These are phyloP conservation scores for Isabelozyma gotoi DNA, from an alignment of 805 yeast species.

Conservation along the genomic window DNA sequence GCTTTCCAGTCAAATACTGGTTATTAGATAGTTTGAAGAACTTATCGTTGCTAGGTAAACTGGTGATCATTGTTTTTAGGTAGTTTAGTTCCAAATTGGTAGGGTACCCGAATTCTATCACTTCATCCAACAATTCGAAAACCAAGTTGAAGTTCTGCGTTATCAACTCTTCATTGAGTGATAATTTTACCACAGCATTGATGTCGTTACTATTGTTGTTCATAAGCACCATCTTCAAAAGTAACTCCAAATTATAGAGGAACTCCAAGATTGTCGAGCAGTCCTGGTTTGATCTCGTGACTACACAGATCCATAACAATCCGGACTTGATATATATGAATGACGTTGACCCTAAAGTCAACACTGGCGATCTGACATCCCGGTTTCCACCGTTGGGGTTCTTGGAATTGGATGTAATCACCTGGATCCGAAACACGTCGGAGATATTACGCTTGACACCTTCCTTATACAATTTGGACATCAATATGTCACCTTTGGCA, in stretches of 20 bases:
- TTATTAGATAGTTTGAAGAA: slow-evolving; percentile 14
- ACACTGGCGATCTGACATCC: slow-evolving; percentile 39
- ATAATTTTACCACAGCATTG: slow-evolving; percentile 4
- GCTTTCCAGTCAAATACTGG: background rate
- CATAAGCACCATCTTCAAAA: slow-evolving; percentile 40
- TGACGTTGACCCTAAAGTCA: slow-evolving; percentile 91
- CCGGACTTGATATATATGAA: slow-evolving; percentile 71
- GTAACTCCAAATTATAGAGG: slow-evolving; percentile 56
- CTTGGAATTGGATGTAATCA: slow-evolving; percentile 55
- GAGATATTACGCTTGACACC: slow-evolving; percentile 76
- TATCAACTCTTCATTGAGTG: slow-evolving; percentile 39
- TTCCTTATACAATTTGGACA: slow-evolving; percentile 70
- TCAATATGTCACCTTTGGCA: slow-evolving; percentile 77
- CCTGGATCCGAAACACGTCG: slow-evolving; percentile 91
- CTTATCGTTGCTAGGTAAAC: slow-evolving; percentile 15
- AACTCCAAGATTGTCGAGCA: slow-evolving; percentile 80
- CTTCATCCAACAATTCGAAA: slow-evolving; percentile 77
- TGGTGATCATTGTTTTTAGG: slow-evolving; percentile 16
- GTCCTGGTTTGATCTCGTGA: slow-evolving; percentile 86
- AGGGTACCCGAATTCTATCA: slow-evolving; percentile 77
- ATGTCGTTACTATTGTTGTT: slow-evolving; percentile 9
- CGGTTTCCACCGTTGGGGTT: slow-evolving; percentile 12
- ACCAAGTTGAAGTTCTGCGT: slow-evolving; percentile 66
- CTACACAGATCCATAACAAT: slow-evolving; percentile 78
- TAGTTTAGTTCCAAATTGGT: slow-evolving; percentile 54